These are phyloP conservation scores for Planoprotostelium fungivorum DNA, from an alignment of 78 protist genomes.

Conservation along the genomic window DNA sequence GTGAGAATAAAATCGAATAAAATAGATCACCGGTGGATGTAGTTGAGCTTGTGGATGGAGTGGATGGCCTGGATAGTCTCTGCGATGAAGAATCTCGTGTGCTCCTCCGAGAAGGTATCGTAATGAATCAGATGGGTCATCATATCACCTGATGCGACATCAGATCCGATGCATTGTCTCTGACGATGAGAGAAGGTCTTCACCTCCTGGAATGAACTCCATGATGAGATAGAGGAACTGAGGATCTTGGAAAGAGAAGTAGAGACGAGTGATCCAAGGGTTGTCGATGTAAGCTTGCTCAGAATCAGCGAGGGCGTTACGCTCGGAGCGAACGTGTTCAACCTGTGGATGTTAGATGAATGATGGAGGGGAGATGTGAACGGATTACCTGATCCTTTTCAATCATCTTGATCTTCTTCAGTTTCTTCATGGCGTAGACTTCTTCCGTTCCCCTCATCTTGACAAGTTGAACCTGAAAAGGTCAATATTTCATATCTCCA, in stretches of 20 bases:
- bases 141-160: conserved; percentile 54
- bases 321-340: conserved; percentile 80
- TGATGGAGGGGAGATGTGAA: background rate
- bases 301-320: conserved; percentile 70
- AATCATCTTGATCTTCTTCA: conserved; percentile 67
- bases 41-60: conserved; percentile 69
- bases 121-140: conserved; percentile 72
- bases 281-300: background rate
- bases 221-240: conserved; percentile 67
- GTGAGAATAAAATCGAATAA: background rate
- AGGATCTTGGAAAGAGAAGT: conserved; percentile 61
- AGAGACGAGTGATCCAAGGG: conserved; percentile 46
- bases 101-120: conserved; percentile 70
- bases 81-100: conserved; percentile 80
- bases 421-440: conserved; percentile 73
- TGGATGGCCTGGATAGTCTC: conserved; percentile 81
- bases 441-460: conserved; percentile 52
- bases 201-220: conserved; percentile 81
- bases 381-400: conserved; percentile 56
- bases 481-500: background rate
- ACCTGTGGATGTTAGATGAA: conserved; percentile 23
- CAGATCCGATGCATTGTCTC: conserved; percentile 8
- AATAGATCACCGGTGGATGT: conserved; percentile 69
- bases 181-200: conserved; percentile 18
- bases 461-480: conserved; percentile 15